Evolutionary conservation across 2,329 filamentous ascomycete species (phyloP).

Genomic region (Xylariaceae sp.): DNA sequence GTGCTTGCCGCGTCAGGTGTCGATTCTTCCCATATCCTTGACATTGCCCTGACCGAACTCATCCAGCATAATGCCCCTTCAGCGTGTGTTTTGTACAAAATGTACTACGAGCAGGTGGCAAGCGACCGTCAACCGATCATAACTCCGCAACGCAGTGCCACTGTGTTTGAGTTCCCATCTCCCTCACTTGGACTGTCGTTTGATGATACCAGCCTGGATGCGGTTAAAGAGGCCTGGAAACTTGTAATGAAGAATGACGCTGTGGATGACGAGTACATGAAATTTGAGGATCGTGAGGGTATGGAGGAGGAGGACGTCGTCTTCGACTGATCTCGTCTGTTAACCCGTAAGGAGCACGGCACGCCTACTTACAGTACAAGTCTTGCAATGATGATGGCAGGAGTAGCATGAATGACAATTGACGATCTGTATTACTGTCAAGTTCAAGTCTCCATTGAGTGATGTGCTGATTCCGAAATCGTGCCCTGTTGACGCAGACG

Average conservation of each 20-base stretch:
- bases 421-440: no score
- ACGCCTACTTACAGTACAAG: no score
- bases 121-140: slow-evolving; percentile 23
- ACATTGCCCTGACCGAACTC: slow-evolving; percentile 38
- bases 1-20: slow-evolving; percentile 32
- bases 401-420: no score
- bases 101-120: slow-evolving; percentile 51
- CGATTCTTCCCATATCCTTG: slow-evolving; percentile 35
- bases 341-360: no score
- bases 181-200: slow-evolving; percentile 64
- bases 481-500: background rate
- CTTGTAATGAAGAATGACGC: slow-evolving; percentile 49
- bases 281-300: slow-evolving; percentile 69
- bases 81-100: slow-evolving; percentile 40
- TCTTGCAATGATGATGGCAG: no score
- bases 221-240: slow-evolving; percentile 67
- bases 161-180: slow-evolving; percentile 51
- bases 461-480: no score
- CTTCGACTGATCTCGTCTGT: slow-evolving; percentile 37
- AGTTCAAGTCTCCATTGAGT: no score
- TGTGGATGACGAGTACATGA: slow-evolving; percentile 57
- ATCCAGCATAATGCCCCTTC: slow-evolving; percentile 29
- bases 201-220: slow-evolving; percentile 61
- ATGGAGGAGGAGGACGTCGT: slow-evolving; percentile 36
- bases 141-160: slow-evolving; percentile 32